These are phyloP conservation scores for Penicillium brevicompactum DNA, from an alignment of 2,329 filamentous ascomycete genomes.

Conservation along the genomic window DNA sequence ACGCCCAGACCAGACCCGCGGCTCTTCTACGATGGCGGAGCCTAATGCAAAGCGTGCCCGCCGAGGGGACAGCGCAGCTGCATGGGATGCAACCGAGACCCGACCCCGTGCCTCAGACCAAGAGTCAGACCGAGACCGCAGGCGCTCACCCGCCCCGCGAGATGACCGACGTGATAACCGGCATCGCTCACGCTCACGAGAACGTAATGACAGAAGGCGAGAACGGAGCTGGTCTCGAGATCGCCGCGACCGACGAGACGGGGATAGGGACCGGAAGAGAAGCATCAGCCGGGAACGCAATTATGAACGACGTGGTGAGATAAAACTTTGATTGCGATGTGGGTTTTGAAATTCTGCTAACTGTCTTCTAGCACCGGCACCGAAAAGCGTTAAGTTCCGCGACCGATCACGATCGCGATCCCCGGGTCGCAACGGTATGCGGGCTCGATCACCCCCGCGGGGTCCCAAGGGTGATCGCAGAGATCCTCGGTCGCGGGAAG, in stretches of 20 bases:
- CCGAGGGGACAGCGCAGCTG: conserved; percentile 60
- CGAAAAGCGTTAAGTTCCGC: conserved; percentile 37
- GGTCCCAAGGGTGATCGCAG: conserved; percentile 36
- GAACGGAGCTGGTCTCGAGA: conserved; percentile 50
- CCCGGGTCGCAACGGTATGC: conserved; percentile 39
- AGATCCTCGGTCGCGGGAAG: conserved; percentile 27
- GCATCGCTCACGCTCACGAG: conserved; percentile 43
- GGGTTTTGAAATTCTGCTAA: neutral
- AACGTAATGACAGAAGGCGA: conserved; percentile 42
- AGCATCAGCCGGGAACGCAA: conserved; percentile 43
- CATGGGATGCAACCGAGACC: conserved; percentile 57
- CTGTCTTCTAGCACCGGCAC: conserved; percentile 25
- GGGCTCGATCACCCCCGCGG: conserved; percentile 38
- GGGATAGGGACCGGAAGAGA: conserved; percentile 42
- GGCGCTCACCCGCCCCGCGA: conserved; percentile 38
- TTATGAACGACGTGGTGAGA: conserved; percentile 43
- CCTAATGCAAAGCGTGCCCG: conserved; percentile 55
- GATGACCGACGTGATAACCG: conserved; percentile 44
- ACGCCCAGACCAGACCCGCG: conserved; percentile 11
- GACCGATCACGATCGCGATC: conserved; percentile 39
- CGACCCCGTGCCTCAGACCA: conserved; percentile 29
- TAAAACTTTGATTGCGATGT: neutral
- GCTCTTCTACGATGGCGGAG: conserved; percentile 50
- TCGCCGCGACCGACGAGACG: conserved; percentile 38
- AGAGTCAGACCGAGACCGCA: conserved; percentile 40